Conservation (phyloP, 805 yeast genomes). For the Brettanomyces nanus region DNA sequence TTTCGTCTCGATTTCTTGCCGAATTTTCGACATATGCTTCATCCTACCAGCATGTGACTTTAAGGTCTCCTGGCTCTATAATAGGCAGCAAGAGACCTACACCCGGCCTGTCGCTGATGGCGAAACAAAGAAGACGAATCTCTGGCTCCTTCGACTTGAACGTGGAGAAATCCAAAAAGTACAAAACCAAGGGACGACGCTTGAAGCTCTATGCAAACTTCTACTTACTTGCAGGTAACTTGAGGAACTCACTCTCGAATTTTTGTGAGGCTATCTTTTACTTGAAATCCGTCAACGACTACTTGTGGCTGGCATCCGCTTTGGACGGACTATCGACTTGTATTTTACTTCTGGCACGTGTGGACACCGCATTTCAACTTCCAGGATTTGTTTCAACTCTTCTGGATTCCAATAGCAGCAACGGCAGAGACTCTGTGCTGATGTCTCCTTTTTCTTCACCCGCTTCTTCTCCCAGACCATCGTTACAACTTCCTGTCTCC, state of each 20-base stretch:
- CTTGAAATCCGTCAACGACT: slow-evolving; percentile 59
- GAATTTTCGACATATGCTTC: slow-evolving; percentile 62
- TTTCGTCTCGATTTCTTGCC: slow-evolving; percentile 54
- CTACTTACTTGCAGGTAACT: slow-evolving; percentile 71
- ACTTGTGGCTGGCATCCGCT: slow-evolving; percentile 82
- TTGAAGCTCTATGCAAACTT: slow-evolving; percentile 69
- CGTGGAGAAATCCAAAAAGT: slow-evolving; percentile 26
- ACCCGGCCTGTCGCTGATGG: slow-evolving; percentile 9
- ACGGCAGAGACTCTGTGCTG: slow-evolving; percentile 17
- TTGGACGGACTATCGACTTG: slow-evolving; percentile 75
- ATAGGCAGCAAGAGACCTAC: slow-evolving; percentile 6
- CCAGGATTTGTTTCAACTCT: slow-evolving; percentile 27
- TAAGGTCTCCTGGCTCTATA: slow-evolving; percentile 67
- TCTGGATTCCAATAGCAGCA: slow-evolving; percentile 8
- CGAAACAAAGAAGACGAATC: slow-evolving; percentile 19
- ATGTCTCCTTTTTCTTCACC: slow-evolving; percentile 24
- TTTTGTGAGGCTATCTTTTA: slow-evolving; percentile 65
- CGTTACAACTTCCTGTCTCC: slow-evolving; percentile 25
- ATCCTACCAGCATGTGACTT: slow-evolving; percentile 69
- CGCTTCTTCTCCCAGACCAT: slow-evolving; percentile 39
- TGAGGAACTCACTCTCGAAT: slow-evolving; percentile 58
- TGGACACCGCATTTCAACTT: slow-evolving; percentile 44
- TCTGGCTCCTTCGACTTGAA: slow-evolving; percentile 24
- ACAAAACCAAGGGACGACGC: slow-evolving; percentile 63
- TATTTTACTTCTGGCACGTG: slow-evolving; percentile 47